Evolutionary conservation across 805 yeast genomes (phyloP).

Genomic region (Barnettozyma californica): DNA sequence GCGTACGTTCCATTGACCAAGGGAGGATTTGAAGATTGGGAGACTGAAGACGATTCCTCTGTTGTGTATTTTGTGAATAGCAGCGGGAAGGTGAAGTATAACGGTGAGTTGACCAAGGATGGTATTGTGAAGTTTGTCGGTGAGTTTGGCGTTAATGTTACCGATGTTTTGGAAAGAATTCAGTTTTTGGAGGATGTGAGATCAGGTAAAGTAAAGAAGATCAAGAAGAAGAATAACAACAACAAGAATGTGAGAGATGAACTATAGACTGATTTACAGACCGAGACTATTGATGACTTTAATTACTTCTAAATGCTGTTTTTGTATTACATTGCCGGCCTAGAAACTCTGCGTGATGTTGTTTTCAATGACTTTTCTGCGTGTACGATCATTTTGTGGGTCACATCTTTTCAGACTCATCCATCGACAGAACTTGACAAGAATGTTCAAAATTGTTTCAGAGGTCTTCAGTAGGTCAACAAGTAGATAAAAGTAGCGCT

Average conservation of each 20-base stretch:
- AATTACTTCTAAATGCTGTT: too few species aligned
- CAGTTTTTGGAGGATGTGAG: slow-evolving; percentile 19
- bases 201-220: slow-evolving; percentile 23
- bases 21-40: slow-evolving; percentile 13
- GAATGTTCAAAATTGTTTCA: too few species aligned
- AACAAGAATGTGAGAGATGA: slow-evolving; percentile 14
- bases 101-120: slow-evolving; percentile 29
- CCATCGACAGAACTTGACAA: too few species aligned
- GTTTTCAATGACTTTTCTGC: too few species aligned
- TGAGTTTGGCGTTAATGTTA: slow-evolving; percentile 25
- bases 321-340: too few species aligned
- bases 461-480: too few species aligned
- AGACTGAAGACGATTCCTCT: slow-evolving; percentile 12
- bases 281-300: too few species aligned
- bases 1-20: slow-evolving; percentile 35
- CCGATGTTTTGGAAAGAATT: slow-evolving; percentile 8
- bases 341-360: too few species aligned
- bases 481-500: too few species aligned
- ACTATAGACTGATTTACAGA: slow-evolving; percentile 4
- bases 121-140: slow-evolving; percentile 29
- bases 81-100: slow-evolving; percentile 18
- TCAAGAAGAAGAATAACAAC: slow-evolving; percentile 7
- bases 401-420: too few species aligned
- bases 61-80: slow-evolving; percentile 13
- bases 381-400: too few species aligned